Evolutionary conservation across 345 rosid species (phyloP), one percentile per base, ranked within the genome.

Genomic region (Clarkia xantiana): DNA sequence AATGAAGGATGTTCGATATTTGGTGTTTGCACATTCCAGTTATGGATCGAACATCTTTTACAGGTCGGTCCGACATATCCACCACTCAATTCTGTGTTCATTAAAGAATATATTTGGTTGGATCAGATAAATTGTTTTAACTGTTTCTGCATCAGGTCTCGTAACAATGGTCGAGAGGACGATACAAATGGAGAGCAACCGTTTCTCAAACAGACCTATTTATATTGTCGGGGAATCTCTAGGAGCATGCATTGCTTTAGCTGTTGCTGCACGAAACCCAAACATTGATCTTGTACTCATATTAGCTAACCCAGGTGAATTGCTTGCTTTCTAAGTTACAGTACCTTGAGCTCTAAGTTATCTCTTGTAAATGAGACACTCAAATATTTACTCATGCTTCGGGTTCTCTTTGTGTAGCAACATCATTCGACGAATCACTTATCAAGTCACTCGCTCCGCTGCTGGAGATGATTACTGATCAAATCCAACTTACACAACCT

Each of bases 21-120:
- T 73, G 84, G 77, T 81, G 87, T 73, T 61, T 87, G 72, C 90
- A 87, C 69, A 83, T 80, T 57, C 94, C 96, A 10, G 73, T 72
- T 14, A 75, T 47, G 72, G 87, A 87, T 61, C 75, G 79, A 66
- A 75, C 85, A 29, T 56, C 89, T 41, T 78, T 83, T 67, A 18
- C 65, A 66, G 96, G 84, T 75, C n/a, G 25, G 25, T 16, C 16
- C 25, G 9, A 14, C 39, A 22, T 22, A 22, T 40, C 53, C 22
- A 39, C 11, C 2, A 15, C 10, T 60, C 46, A 9, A 11, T 34
- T n/a, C n/a, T n/a, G n/a, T n/a, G n/a, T n/a, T n/a, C n/a, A n/a
- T n/a, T n/a, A n/a, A n/a, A n/a, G n/a, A n/a, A n/a, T n/a, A n/a
- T n/a, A n/a, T n/a, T n/a, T n/a, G n/a, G n/a, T n/a, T n/a, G n/a